These are phyloP conservation scores for Inosperma sp. DNA, from an alignment of 768 basidiomycete species.

Conservation along the genomic window DNA sequence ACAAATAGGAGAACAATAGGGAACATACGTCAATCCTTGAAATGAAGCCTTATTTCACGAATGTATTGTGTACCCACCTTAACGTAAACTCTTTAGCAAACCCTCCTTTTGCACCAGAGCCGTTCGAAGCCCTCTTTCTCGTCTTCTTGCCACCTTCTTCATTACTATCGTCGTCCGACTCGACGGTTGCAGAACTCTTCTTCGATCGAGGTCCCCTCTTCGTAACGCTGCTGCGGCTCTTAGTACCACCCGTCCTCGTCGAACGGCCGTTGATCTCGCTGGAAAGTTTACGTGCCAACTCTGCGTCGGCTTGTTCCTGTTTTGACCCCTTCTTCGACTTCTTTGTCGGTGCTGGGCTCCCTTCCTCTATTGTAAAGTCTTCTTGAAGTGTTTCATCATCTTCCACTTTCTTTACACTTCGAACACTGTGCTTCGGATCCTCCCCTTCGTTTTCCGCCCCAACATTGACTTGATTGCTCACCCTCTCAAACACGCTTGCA, in stretches of 20 bases:
- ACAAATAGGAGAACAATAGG: slow-evolving; percentile 12
- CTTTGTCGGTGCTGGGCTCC: slow-evolving; percentile 38
- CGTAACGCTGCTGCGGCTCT: slow-evolving; percentile 36
- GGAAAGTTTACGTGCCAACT: slow-evolving; percentile 66
- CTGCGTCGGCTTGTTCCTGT: slow-evolving; percentile 60
- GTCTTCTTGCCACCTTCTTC: slow-evolving; percentile 38
- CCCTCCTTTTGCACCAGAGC: slow-evolving; percentile 58
- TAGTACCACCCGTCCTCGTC: slow-evolving; percentile 41
- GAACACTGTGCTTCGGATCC: slow-evolving; percentile 28
- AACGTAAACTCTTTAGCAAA: slow-evolving; percentile 74
- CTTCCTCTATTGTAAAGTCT: slow-evolving; percentile 28
- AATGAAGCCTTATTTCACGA: slow-evolving; percentile 1
- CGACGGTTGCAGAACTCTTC: slow-evolving; percentile 54
- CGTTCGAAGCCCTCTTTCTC: slow-evolving; percentile 45
- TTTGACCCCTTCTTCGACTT: slow-evolving; percentile 48
- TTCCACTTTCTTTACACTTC: slow-evolving; percentile 38
- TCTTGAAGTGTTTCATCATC: slow-evolving; percentile 30
- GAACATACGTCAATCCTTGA: slow-evolving; percentile 10
- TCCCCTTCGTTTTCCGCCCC: slow-evolving; percentile 28
- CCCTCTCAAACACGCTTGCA: slow-evolving; percentile 54
- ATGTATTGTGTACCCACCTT: slow-evolving; percentile 43
- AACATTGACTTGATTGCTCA: slow-evolving; percentile 39
- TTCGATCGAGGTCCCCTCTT: slow-evolving; percentile 42
- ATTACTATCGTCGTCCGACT: slow-evolving; percentile 51
- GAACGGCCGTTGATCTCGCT: slow-evolving; percentile 64